Percentiles rank a stretch among this genome's conserved stretches.
phyloP scores from a whole-genome alignment of 2,329 filamentous ascomycete species.

The Scopulariopsis brevicaulis region DNA sequence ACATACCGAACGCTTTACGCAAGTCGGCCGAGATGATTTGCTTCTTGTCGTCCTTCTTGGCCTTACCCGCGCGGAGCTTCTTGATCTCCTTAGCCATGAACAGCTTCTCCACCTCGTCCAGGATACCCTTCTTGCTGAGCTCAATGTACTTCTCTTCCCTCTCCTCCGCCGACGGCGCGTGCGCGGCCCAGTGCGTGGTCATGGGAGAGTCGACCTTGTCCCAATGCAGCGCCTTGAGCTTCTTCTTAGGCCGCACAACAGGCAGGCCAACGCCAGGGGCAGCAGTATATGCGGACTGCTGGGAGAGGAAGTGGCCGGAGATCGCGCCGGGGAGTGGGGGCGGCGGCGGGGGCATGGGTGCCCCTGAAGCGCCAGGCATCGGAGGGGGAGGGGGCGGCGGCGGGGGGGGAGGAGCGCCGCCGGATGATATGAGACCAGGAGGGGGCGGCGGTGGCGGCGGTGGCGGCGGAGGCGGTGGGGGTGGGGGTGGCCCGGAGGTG shows the following conservation, averaged over 20 bases:
- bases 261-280: conserved; percentile 51
- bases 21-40: conserved; percentile 89
- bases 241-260: conserved; percentile 90
- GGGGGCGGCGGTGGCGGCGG: conserved; percentile 38
- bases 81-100: conserved; percentile 97
- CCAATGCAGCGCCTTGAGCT: conserved; percentile 98
- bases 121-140: conserved; percentile 83
- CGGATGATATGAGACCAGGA: conserved; percentile 26
- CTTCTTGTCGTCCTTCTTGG: conserved; percentile 89
- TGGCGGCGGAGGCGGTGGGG: conserved; percentile 25
- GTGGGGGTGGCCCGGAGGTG: conserved; percentile 16
- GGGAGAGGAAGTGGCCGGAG: conserved; percentile 66
- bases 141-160: conserved; percentile 95
- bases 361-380: conserved; percentile 16
- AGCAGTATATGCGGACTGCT: conserved; percentile 40
- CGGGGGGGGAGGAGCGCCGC: conserved; percentile 22
- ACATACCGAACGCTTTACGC: conserved; percentile 70
- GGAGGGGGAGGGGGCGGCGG: conserved; percentile 21
- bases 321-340: conserved; percentile 57
- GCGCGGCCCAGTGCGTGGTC: conserved; percentile 84
- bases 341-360: conserved; percentile 37
- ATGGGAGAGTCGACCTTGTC: conserved; percentile 93
- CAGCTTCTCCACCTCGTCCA: conserved; percentile 94
- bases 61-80: conserved; percentile 54
- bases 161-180: conserved; percentile 74